Conservation (phyloP, 2,329 filamentous ascomycete genomes). For the Stagonosporopsis tanaceti region DNA sequence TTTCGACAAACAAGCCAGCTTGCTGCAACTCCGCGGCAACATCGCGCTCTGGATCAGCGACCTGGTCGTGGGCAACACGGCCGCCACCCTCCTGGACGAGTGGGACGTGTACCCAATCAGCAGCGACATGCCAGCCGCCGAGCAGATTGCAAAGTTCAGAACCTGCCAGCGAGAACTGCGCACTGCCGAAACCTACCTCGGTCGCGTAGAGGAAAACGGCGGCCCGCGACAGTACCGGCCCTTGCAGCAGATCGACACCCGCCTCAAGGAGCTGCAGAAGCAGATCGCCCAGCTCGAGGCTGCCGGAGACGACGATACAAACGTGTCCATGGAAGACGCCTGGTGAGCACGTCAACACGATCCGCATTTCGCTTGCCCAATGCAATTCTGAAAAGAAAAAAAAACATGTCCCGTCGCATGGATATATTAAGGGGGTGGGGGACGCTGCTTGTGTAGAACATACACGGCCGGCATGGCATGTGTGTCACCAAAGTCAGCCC, state of each 20-base stretch:
- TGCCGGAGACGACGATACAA: not conserved
- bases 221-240: conserved; percentile 21
- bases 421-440: no score
- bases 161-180: conserved; percentile 33
- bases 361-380: no score
- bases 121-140: conserved; percentile 2
- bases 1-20: conserved; percentile 70
- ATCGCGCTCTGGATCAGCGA: conserved; percentile 78
- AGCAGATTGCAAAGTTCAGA: conserved; percentile 23
- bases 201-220: conserved; percentile 34
- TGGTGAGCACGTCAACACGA: not conserved
- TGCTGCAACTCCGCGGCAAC: conserved; percentile 77
- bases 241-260: conserved; percentile 29
- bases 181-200: conserved; percentile 35
- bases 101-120: conserved; percentile 22
- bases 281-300: conserved; percentile 20
- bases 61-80: conserved; percentile 57
- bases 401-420: no score
- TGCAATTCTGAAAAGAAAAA: no score
- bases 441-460: no score
- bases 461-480: no score
- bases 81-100: conserved; percentile 22
- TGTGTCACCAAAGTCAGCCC: no score
- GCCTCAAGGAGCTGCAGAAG: conserved; percentile 27
- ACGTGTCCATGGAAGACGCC: not conserved